Evolutionary conservation across 305 asterid species (phyloP), one percentile per base, ranked within the genome.

Genomic region (Nicotiana rustica): DNA sequence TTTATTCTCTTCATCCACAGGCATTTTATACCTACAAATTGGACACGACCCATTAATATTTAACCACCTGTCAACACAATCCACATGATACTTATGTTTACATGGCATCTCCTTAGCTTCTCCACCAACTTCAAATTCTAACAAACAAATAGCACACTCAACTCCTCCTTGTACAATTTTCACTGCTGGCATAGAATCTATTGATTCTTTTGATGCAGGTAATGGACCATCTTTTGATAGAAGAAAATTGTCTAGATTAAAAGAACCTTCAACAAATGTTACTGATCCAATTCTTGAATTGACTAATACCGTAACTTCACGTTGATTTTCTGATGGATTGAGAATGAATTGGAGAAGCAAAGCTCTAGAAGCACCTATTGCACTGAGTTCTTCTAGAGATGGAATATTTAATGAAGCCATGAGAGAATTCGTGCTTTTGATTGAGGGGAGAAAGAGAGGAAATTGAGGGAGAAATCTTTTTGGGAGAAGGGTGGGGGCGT

Each of bases 21-120:
- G 88, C 83, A 83, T 18, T 36, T 2, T 38, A 55, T 13, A 80
- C n/a, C 88, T 41, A 38, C 86, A 85, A 25, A 82, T 35, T 19
- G 88, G 86, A 55, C 85, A 87, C 25, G 86, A 71, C 3, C 89
- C 86, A 19, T 67, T 80, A 55, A 87, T 77, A 82, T 66, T 65
- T 60, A 85, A 38, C 89, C 88, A 83, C 83, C 76, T 82, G 14
- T 83, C 82, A 4, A 87, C 64, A 36, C 86, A 85, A 68, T 31
- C 82, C 18, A 68, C 19, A 41, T 83, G 88, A 55, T 64, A 86
- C 75, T 8, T 61, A 6, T 83, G 86, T 31, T 77, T 81, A 15
- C 86, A 81, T 9, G 85, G 79, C 88, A 83, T 83, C 62, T 83
- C 84, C 14, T 85, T 85, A 47, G 67, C 86, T 33, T 65, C 83